Conservation (phyloP, 495 filamentous ascomycete species). For the Neurospora hispaniola region DNA sequence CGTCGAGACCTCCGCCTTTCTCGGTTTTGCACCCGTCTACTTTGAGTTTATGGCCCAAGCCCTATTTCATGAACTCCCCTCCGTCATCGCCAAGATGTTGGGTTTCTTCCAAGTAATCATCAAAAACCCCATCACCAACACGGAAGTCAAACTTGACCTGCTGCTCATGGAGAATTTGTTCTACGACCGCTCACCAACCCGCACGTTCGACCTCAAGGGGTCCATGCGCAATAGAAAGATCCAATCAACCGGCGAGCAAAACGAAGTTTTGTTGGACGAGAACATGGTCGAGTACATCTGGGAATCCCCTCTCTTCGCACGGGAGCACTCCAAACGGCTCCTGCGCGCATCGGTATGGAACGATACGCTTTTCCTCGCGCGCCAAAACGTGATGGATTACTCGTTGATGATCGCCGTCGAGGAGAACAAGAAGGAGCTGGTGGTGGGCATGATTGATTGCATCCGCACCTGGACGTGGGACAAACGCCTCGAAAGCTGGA, state of each 20-base stretch:
- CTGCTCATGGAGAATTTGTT: conserved; percentile 98
- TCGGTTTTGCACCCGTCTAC: conserved; percentile 90
- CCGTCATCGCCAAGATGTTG: conserved; percentile 98
- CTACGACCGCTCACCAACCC: conserved; percentile 81
- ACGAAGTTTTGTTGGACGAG: conserved; percentile 93
- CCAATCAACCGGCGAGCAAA: conserved; percentile 84
- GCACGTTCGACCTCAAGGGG: conserved; percentile 97
- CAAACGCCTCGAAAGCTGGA: conserved; percentile 97
- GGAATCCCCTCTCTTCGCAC: conserved; percentile 85
- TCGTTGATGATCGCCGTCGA: conserved; percentile 90
- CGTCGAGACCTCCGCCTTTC: conserved; percentile 86
- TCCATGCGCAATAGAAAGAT: conserved; percentile 98
- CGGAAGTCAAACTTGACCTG: conserved; percentile 90
- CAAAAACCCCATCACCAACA: conserved; percentile 84
- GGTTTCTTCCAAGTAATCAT: conserved; percentile 97
- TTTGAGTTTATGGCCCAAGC: conserved; percentile 95
- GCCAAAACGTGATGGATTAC: conserved; percentile 98
- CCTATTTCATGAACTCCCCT: conserved; percentile 90
- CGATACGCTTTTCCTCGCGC: conserved; percentile 84
- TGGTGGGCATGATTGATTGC: conserved; percentile 96
- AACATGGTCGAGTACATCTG: conserved; percentile 99
- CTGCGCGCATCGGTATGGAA: conserved; percentile 87
- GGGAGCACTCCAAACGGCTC: conserved; percentile 86
- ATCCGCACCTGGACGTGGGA: conserved; percentile 99
- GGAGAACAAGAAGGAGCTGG: conserved; percentile 75